Conservation (phyloP, 208 protist species). For the Trichomonas tenax region DNA sequence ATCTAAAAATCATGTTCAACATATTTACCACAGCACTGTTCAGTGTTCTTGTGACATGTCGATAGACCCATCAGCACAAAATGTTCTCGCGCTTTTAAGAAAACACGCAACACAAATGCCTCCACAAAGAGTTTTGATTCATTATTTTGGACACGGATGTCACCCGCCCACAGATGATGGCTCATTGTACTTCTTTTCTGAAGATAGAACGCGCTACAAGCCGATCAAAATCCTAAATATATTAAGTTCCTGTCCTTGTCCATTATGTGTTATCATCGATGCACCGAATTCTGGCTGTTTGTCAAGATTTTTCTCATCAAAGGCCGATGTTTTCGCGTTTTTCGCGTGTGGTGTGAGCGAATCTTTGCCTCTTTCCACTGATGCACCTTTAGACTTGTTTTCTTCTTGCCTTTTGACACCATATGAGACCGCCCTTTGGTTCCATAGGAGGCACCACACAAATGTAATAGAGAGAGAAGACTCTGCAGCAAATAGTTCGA, state of each 20-base stretch:
- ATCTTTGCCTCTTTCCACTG: background rate
- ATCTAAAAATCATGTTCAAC: background rate
- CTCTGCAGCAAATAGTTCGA: background rate
- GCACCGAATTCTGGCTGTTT: background rate
- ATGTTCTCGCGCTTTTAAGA: background rate
- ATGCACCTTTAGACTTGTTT: background rate
- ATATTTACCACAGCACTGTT: background rate
- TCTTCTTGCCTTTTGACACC: background rate
- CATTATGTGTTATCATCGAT: conserved; percentile 13
- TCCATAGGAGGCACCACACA: background rate
- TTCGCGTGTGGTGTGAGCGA: background rate
- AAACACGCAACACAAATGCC: background rate
- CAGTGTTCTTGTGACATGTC: background rate
- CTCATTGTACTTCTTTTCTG: background rate
- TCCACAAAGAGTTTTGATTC: background rate
- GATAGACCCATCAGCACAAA: background rate
- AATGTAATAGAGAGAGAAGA: background rate
- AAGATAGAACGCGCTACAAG: background rate
- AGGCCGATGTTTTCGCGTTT: background rate
- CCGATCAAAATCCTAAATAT: conserved; percentile 9
- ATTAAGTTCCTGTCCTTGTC: background rate
- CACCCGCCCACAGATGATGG: background rate
- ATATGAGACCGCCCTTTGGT: background rate
- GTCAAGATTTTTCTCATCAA: background rate
- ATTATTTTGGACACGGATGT: conserved; percentile 15